These are phyloP conservation scores for Ceratobasidium sp. DNA, from an alignment of 1,284 basidiomycete species.

Conservation along the genomic window DNA sequence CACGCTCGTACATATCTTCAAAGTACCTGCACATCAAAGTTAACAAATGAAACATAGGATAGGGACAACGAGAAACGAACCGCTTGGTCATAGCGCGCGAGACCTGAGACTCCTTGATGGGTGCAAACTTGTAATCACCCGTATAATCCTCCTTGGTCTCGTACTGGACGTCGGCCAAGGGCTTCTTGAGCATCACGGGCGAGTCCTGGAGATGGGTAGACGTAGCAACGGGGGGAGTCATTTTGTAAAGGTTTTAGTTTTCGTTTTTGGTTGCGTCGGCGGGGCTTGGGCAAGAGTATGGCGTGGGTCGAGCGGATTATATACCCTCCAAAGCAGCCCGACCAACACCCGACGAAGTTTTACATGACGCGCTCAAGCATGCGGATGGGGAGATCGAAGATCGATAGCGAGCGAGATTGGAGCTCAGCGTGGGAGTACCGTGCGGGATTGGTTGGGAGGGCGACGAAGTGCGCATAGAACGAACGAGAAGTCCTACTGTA, in stretches of 20 bases:
- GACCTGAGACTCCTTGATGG: slow-evolving; percentile 81
- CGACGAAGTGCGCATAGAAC: not conserved
- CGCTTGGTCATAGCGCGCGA: slow-evolving; percentile 84
- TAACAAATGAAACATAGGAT: slow-evolving; percentile 12
- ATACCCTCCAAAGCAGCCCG: not conserved
- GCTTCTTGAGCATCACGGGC: slow-evolving; percentile 30
- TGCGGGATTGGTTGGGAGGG: not conserved
- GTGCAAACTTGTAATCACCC: slow-evolving; percentile 76
- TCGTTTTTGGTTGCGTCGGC: not conserved
- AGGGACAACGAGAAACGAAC: slow-evolving; percentile 60
- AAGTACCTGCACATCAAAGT: slow-evolving; percentile 66
- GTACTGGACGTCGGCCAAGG: slow-evolving; percentile 25
- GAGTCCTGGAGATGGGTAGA: slow-evolving; percentile 21
- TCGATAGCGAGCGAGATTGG: slow-evolving; percentile 9
- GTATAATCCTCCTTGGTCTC: slow-evolving; percentile 64
- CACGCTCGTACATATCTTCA: slow-evolving; percentile 77
- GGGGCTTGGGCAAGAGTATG: not conserved
- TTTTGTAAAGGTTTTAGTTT: not conserved
- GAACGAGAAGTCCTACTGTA: slow-evolving; percentile 2
- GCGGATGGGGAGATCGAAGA: slow-evolving; percentile 17
- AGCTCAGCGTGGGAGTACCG: slow-evolving; percentile 36
- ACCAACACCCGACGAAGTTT: not conserved
- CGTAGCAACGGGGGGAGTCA: slow-evolving; percentile 40
- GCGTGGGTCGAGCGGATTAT: not conserved
- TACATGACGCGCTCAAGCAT: not conserved